phyloP scores from a whole-genome alignment of 305 asterid species.

The Fraxinus baroniana region DNA sequence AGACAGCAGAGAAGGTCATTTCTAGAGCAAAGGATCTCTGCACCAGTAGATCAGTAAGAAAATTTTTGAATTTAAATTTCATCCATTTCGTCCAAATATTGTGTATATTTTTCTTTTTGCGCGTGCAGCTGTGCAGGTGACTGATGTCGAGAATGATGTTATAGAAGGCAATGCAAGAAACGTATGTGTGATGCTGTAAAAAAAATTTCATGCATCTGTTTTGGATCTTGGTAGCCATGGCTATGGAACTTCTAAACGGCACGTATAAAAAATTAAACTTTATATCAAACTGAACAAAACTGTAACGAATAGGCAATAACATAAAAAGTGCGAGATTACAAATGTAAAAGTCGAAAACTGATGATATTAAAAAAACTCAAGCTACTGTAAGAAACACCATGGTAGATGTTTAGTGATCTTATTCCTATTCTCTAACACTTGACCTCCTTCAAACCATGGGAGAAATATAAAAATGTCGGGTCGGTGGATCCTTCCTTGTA shows the following conservation, averaged over 20 bases:
- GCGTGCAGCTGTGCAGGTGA: background rate
- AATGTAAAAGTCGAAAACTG: background rate
- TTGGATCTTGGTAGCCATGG: constrained; percentile 33
- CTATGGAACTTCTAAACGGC: constrained; percentile 29
- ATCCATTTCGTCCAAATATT: background rate
- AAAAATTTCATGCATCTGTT: constrained; percentile 19
- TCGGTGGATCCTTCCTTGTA: constrained; percentile 71
- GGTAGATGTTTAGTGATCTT: background rate
- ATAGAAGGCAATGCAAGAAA: constrained; percentile 31
- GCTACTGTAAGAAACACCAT: background rate
- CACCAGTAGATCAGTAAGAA: constrained; percentile 23
- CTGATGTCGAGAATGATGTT: background rate
- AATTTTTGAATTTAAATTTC: background rate
- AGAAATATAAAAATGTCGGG: constrained; percentile 76
- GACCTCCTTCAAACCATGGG: constrained; percentile 67
- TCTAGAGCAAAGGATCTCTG: constrained; percentile 31
- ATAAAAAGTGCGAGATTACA: background rate
- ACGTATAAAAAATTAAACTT: background rate
- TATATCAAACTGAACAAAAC: constrained; percentile 7
- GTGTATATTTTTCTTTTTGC: background rate
- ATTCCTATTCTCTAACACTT: constrained; percentile 42
- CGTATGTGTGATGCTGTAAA: constrained; percentile 29
- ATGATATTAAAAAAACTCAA: background rate
- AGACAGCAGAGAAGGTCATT: constrained; percentile 24
- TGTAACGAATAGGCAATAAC: background rate